Evolutionary conservation across 1,284 basidiomycete species (phyloP), one percentile per base, ranked within the genome.

Genomic region (Calocybe gambosa): DNA sequence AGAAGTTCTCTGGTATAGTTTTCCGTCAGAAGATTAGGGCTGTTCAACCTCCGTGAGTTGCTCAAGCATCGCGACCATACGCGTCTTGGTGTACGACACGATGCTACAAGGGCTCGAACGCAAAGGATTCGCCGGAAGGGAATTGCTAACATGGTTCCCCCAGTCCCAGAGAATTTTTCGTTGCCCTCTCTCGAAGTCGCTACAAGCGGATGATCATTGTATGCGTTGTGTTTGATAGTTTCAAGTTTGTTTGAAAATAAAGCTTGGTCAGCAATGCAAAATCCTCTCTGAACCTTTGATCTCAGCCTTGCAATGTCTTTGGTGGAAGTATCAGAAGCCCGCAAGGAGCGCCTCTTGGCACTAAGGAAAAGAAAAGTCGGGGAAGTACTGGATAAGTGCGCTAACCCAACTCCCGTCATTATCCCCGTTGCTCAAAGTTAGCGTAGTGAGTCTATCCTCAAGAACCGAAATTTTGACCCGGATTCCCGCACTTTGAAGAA

Each of bases 381-480:
- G 1, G 78, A 78, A 44, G 65, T 61, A 8, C 54, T 56, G 46
- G 58, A 68, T 41, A 62, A 61, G 77, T 79, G 55, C 46, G 69
- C 63, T 20, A 43, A 33, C 37, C 18, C 38, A 25, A 26, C 38
- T 23, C 19, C 9, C n/a, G 6, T 19, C 21, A 13, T n/a, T n/a
- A 16, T 3, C 10, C 13, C 13, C 20, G 18, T 15, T 8, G 26
- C 19, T 43, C 26, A 31, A 21, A 43, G 21, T 16, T 29, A 19
- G 18, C 46, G 18, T 50, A 35, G 18, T 18, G 33, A 18, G 50
- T 71, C 82, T 23, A 68, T 90, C 47, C 73, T 94, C 48, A 83
- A 83, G 58, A 80, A 75, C 55, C 78, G 92, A 37, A 93, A 92
- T 58, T 95, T 89, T 64, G 91, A 95, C 64, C 89, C 89, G 4